Evolutionary conservation across 768 basidiomycete species (phyloP), one percentile per base, ranked within the genome.

Genomic region (Hygrocybe punicea): DNA sequence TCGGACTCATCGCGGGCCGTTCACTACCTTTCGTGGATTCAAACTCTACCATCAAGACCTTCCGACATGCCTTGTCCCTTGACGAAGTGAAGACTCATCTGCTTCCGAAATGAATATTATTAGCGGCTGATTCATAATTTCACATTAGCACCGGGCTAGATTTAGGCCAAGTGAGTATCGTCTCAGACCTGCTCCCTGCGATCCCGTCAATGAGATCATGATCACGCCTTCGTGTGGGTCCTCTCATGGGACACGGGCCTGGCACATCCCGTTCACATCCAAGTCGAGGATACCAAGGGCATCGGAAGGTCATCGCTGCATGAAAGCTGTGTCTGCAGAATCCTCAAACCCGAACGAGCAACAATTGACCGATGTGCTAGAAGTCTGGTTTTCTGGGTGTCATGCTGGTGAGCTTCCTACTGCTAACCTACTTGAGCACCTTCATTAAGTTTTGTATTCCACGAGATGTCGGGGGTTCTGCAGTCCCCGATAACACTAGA

Each of bases 341-440:
- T 2, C 21, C 16, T 8, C n/a, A 21, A 49, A 49, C 23, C 11
- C 21, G 51, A 29, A 51, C 25, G 36, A 52, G 19, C 8, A 35
- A 17, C 14, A 33, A n/a, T 17, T 33, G 23, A 71, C 81, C 2
- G 83, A 90, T 67, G 83, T 89, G 13, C 66, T 84, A 11, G 90
- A 93, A 66, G 88, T 91, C 2, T 93, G 89, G 89, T 93, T 93
- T 62, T 63, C 82, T 6, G 90, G 90, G 2, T 82, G 83, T 59
- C 90, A 91, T 62, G 66, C 71, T 42, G 89, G 89, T 89, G 57
- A 55, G 35, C 11, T 25, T 21, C 13, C n/a, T 39, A 36, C 19
- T 16, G 6, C 2, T 3, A 25, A 46, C 7, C 25, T 45, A 10
- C 16, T n/a, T 53, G 40, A n/a, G 46, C 6, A 17, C 11, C 58